These are phyloP conservation scores for Neocatenulostroma microsporum DNA, from an alignment of 2,329 filamentous ascomycete species.

Conservation along the genomic window DNA sequence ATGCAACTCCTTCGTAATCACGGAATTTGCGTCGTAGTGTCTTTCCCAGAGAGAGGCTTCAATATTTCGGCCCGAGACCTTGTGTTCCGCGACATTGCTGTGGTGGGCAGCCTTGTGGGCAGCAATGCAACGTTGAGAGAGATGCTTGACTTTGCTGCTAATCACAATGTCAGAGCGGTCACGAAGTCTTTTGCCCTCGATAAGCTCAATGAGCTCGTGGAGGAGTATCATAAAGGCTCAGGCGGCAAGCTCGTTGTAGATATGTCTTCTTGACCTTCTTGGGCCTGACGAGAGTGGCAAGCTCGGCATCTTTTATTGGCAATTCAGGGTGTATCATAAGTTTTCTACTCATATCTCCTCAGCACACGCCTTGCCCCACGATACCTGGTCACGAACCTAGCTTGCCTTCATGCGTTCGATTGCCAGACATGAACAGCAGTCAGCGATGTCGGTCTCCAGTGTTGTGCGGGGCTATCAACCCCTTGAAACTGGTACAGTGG, in stretches of 20 bases:
- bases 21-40: constrained; percentile 41
- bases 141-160: constrained; percentile 37
- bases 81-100: constrained; percentile 39
- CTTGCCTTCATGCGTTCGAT: too few relatives aligned
- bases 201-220: constrained; percentile 36
- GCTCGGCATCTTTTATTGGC: too few relatives aligned
- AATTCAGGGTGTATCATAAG: too few relatives aligned
- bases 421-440: too few relatives aligned
- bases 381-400: too few relatives aligned
- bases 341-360: too few relatives aligned
- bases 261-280: constrained; percentile 14
- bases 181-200: constrained; percentile 34
- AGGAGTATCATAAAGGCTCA: constrained; percentile 37
- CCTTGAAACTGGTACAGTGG: too few relatives aligned
- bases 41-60: constrained; percentile 40
- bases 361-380: too few relatives aligned
- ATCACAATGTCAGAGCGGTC: constrained; percentile 35
- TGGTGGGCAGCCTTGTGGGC: constrained; percentile 37
- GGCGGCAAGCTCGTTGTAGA: constrained; percentile 43
- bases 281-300: too few relatives aligned
- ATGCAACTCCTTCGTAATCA: constrained; percentile 38
- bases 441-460: too few relatives aligned
- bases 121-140: constrained; percentile 35
- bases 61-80: constrained; percentile 36
- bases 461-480: too few relatives aligned